Base-by-base conservation (phyloP, 1,139 yeast species). In the Yamadazyma triangularis region DNA sequence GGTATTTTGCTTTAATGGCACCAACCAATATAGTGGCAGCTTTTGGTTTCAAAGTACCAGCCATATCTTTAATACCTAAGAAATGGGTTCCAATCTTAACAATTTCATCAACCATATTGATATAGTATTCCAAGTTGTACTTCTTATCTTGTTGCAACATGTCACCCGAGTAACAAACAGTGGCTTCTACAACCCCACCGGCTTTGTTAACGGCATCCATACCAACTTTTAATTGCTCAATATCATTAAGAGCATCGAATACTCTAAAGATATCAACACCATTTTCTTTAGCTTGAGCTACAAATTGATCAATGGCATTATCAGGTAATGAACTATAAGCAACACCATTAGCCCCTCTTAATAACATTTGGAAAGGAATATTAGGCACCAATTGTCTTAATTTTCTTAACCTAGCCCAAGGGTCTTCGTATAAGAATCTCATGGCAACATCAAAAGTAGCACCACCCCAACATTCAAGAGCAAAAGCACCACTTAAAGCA, bases 401-500 rank as follows among this genome's bases (percentile, higher is more conserved):
- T 60, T 79, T 73, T 62, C 95, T 79, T 56, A 91, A 75, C 63
- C 99, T 79, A 38, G 77, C 95, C 99, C 99, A 91, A 46, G 99
- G 99, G 58, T 89, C 96, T 70, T 91, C 99, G 59, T 89, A 89
- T 51, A 91, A 73, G 73, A 93, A 93, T 63, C 98, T 79, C 97
- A 91, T 89, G 39, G 96, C 85, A 34, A 91, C 98, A 56, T 91
- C 99, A 53, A 91, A 91, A 21, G 99, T 91, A 35, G 99, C 98
- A 64, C 99, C 99, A 64, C 99, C 99, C 99, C 99, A 91, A 70
- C 97, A 91, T 68, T 91, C 99, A 34, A 91, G 70, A 11, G 98
- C 93, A 60, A 87, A 93, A 1, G 95, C 94, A 37, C 94, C 93
- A 41, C 83, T 65, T 48, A 88, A 65, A 13, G 96, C 98, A 54